Evolutionary conservation across 2,329 filamentous ascomycete species (phyloP).

Genomic region (Dendrostoma leiphaemia): DNA sequence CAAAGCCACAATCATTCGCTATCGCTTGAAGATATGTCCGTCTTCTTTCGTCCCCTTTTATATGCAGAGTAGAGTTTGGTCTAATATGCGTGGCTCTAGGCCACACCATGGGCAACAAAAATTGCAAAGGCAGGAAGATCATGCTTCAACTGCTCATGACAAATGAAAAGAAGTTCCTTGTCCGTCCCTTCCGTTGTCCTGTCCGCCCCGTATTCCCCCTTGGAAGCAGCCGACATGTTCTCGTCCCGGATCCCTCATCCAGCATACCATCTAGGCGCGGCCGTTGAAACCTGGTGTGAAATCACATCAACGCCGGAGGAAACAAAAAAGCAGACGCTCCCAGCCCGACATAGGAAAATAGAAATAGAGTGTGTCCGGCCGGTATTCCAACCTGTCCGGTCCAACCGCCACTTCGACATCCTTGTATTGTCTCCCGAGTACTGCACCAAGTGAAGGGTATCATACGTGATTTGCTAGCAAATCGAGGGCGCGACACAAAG

Average conservation of each 20-base stretch:
- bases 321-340: slow-evolving; percentile 17
- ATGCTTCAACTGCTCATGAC: slow-evolving; percentile 11
- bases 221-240: slow-evolving; percentile 2
- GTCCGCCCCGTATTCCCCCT: neutral
- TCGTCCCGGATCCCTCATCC: slow-evolving; percentile 3
- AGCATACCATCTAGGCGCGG: slow-evolving; percentile 14
- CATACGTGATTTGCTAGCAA: slow-evolving; percentile 23
- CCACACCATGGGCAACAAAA: slow-evolving; percentile 11
- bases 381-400: neutral
- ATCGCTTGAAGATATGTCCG: slow-evolving; percentile 11
- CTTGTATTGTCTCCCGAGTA: slow-evolving; percentile 12
- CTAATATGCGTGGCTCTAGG: slow-evolving; percentile 32
- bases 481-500: slow-evolving; percentile 17
- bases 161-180: slow-evolving; percentile 21
- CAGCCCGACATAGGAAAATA: slow-evolving; percentile 7
- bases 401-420: slow-evolving; percentile 5
- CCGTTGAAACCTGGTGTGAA: slow-evolving; percentile 2
- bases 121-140: slow-evolving; percentile 13
- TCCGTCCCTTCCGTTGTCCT: neutral
- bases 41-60: slow-evolving; percentile 25
- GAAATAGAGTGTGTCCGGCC: neutral
- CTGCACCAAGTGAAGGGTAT: slow-evolving; percentile 27
- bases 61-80: slow-evolving; percentile 51
- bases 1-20: neutral
- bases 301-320: slow-evolving; percentile 10